These are phyloP conservation scores for Ophiocordyceps camponoti-leonardi DNA, from an alignment of 2,329 filamentous ascomycete genomes.

Conservation along the genomic window DNA sequence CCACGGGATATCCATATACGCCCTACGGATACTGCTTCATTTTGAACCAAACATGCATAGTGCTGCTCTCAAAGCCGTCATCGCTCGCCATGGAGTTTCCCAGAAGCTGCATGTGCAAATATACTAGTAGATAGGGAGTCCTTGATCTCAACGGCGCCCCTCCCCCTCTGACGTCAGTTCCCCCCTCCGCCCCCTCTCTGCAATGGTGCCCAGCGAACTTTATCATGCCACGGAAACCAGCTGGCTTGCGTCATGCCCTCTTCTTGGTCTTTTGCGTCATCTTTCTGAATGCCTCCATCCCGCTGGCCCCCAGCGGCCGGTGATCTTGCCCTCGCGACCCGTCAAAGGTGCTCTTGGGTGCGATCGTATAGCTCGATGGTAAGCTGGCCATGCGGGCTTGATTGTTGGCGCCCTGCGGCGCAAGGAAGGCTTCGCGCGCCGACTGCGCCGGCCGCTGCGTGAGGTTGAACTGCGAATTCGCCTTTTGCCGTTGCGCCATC, in stretches of 20 bases:
- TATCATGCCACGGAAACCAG: no score
- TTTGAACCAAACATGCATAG: no score
- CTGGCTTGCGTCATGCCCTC: conserved; percentile 7
- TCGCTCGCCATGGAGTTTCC: no score
- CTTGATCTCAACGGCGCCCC: no score
- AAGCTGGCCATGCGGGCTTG: conserved; percentile 37
- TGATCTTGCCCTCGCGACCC: conserved; percentile 31
- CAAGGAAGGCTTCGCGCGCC: conserved; percentile 31
- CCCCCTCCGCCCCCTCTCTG: no score
- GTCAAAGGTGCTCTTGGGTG: conserved; percentile 44
- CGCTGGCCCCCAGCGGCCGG: conserved; percentile 43
- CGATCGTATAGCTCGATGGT: conserved; percentile 40
- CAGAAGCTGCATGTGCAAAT: no score
- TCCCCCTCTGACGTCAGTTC: no score
- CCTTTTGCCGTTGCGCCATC: conserved; percentile 29
- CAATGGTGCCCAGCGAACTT: no score
- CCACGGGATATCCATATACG: background rate
- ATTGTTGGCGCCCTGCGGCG: conserved; percentile 35
- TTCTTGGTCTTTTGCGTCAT: conserved; percentile 50
- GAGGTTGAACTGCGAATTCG: conserved; percentile 30
- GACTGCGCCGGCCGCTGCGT: conserved; percentile 29
- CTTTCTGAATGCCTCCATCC: conserved; percentile 46
- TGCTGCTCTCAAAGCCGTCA: background rate
- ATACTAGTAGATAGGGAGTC: no score
- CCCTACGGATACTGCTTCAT: background rate